A percentile compares a stretch with the other conserved stretches of the same genome.
Conservation (phyloP, 2,329 filamentous ascomycete species). For the Delphinella strobiligena region DNA sequence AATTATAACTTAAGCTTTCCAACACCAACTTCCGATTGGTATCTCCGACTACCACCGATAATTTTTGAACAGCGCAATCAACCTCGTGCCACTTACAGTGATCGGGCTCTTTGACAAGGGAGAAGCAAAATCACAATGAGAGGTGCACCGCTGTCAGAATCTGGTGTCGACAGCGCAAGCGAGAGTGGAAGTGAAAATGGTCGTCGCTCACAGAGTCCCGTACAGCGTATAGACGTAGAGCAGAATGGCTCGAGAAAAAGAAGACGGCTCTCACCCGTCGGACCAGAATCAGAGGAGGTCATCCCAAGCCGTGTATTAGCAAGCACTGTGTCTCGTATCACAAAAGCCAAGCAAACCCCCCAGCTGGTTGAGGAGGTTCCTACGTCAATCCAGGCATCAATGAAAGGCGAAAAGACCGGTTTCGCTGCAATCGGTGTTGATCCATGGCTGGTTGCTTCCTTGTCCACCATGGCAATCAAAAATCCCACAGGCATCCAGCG, state of each 20-base stretch:
- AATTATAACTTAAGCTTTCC: too few species aligned
- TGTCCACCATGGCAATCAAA: conserved; percentile 68
- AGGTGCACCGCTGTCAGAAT: too few species aligned
- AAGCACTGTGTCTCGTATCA: conserved; percentile 3
- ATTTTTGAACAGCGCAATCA: too few species aligned
- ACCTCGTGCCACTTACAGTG: too few species aligned
- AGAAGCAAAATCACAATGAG: too few species aligned
- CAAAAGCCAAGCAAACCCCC: conserved; percentile 6
- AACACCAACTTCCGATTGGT: too few species aligned
- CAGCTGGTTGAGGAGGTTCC: conserved; percentile 8
- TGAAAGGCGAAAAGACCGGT: conserved; percentile 10
- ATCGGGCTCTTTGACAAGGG: too few species aligned
- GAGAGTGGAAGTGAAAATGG: not conserved
- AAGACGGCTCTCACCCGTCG: conserved; percentile 12
- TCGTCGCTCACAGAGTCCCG: not conserved
- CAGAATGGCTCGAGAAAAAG: conserved; percentile 13
- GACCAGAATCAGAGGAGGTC: conserved; percentile 6
- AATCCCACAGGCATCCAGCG: conserved; percentile 87
- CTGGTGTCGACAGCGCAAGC: not conserved
- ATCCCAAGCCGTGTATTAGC: conserved; percentile 1
- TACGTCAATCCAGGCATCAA: not conserved
- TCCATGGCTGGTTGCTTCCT: conserved; percentile 70
- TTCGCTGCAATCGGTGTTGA: conserved; percentile 20
- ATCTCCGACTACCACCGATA: too few species aligned
- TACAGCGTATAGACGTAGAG: conserved; percentile 1